phyloP scores from a whole-genome alignment of 345 rosid genomes.

The Populus pruinosa region DNA sequence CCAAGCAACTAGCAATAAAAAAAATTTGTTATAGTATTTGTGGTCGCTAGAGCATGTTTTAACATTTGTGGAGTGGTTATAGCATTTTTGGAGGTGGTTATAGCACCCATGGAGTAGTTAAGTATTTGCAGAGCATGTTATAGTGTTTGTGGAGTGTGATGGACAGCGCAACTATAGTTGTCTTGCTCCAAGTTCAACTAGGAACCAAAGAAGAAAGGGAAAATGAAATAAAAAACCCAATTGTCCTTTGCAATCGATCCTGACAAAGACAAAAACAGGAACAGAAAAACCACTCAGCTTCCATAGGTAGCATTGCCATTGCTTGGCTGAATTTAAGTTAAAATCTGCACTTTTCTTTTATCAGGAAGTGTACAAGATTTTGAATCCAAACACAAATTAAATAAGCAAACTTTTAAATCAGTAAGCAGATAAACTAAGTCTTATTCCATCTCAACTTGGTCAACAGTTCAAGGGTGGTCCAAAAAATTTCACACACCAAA shows the following conservation, averaged over 20 bases:
- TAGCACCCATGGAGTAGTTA: neutral
- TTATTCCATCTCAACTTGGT: neutral
- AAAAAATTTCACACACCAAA: neutral
- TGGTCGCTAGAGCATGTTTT: neutral
- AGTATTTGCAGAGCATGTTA: neutral
- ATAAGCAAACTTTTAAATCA: neutral
- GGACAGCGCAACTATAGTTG: neutral
- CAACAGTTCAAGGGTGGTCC: neutral
- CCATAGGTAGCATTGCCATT: neutral
- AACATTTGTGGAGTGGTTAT: neutral
- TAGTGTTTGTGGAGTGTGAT: neutral
- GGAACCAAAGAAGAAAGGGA: constrained; percentile 1
- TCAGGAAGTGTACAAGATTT: neutral
- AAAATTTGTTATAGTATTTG: neutral
- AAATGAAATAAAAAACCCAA: neutral
- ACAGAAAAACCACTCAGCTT: neutral
- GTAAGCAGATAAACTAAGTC: neutral
- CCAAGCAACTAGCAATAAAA: neutral
- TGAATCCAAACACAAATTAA: neutral
- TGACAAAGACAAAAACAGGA: neutral
- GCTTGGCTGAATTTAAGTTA: constrained; percentile 1
- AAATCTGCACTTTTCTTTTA: neutral
- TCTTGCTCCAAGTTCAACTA: neutral
- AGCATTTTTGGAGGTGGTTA: neutral
- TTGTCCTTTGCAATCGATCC: neutral